Evolutionary conservation across 768 basidiomycete species (phyloP), one percentile per base, ranked within the genome.

Genomic region (Obba rivulosa): DNA sequence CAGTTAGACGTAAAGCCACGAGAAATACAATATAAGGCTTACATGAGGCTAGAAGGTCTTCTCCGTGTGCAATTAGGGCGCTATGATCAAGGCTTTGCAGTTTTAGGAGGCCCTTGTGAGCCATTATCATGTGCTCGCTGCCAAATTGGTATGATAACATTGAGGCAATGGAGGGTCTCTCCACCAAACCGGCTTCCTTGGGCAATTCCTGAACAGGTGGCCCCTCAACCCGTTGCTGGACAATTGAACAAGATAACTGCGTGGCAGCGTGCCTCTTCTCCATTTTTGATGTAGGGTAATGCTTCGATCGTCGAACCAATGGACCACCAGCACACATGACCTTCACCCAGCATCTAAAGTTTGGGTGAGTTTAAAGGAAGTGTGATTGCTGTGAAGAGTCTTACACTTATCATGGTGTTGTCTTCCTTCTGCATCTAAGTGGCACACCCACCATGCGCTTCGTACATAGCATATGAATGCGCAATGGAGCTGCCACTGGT

Each of bases 371-470:
- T n/a, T n/a, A n/a, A n/a, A n/a, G n/a, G n/a, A n/a, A n/a, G n/a
- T n/a, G n/a, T n/a, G n/a, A n/a, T n/a, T n/a, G n/a, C n/a, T n/a
- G n/a, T n/a, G n/a, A n/a, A n/a, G n/a, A n/a, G n/a, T n/a, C 81
- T 59, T 63, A 87, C 85, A 34, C 77, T 79, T 41, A 90, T 83
- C 86, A 89, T 87, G 0, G 89, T 90, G 55, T 90, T 87, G 50
- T 88, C 85, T 22, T 89, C 87, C 53, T 72, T 74, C 38, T 66
- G 64, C 4, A 75, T 70, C 83, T 83, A 85, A 0, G 79, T 72
- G 2, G 77, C 70, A 35, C 81, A 76, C 3, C 78, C 76, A 16
- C 77, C 78, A 35, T 66, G 73, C 0, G 74, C 73, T 18, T 79
- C 81, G 50, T 72, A 69, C 62, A 70, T 62, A 2, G 78, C 76